phyloP scores from a whole-genome alignment of 805 yeast genomes.

The Metschnikowia continentalis region DNA sequence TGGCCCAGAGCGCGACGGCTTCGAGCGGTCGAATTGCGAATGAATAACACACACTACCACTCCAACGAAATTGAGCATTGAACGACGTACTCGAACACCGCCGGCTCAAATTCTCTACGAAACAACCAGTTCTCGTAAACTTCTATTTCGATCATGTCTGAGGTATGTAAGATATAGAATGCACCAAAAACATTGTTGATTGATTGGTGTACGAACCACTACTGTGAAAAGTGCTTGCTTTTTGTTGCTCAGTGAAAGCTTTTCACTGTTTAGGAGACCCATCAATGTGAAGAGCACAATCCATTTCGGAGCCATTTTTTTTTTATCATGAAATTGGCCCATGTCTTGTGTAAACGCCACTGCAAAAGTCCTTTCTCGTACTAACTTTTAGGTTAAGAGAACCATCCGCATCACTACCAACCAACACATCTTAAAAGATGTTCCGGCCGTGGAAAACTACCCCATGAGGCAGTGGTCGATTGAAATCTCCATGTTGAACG shows the following conservation, averaged over 20 bases:
- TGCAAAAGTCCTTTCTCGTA: not conserved
- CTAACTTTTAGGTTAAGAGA: constrained; percentile 58
- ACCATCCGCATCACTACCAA: constrained; percentile 83
- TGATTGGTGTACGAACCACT: not conserved
- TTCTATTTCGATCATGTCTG: constrained; percentile 15
- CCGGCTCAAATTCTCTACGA: constrained; percentile 2
- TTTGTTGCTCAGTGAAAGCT: not conserved
- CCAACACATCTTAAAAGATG: constrained; percentile 76
- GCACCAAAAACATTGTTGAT: not conserved
- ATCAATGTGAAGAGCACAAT: too few species aligned
- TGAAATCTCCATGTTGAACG: constrained; percentile 68
- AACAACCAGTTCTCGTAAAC: not conserved
- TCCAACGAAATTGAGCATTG: constrained; percentile 5
- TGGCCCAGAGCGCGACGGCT: not conserved
- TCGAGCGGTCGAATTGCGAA: constrained; percentile 1
- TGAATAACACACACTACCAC: constrained; percentile 2
- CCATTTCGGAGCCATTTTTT: too few species aligned
- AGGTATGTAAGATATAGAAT: constrained; percentile 15
- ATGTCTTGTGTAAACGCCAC: not conserved
- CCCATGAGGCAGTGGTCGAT: constrained; percentile 96
- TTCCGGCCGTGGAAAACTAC: constrained; percentile 82
- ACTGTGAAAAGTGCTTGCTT: not conserved
- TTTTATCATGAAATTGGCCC: not conserved
- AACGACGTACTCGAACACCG: constrained; percentile 3
- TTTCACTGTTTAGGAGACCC: not conserved